phyloP scores from a whole-genome alignment of 768 basidiomycete genomes.

The Tricholoma flavovirens region DNA sequence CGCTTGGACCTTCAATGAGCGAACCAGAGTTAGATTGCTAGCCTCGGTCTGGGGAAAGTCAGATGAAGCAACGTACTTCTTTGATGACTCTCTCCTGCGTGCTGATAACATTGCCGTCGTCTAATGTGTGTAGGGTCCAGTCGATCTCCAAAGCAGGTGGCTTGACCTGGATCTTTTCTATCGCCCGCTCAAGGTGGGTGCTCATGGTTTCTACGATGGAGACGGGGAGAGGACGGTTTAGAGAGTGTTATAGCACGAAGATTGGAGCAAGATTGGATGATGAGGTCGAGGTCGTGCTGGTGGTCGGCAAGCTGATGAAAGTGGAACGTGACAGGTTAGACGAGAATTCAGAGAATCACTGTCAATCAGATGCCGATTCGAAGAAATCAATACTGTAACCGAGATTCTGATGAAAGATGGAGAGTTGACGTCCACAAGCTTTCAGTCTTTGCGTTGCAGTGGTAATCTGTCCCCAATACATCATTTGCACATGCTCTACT shows the following conservation, averaged over 20 bases:
- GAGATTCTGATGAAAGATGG: background rate
- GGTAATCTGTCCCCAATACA: background rate
- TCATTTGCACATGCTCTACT: background rate
- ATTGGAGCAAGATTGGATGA: conserved; percentile 3
- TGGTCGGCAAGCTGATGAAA: conserved; percentile 6
- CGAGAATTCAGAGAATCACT: too few relatives aligned
- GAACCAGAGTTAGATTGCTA: background rate
- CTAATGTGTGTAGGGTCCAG: conserved; percentile 88
- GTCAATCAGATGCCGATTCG: conserved; percentile 1
- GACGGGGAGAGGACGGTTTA: conserved; percentile 8
- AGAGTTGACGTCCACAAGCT: too few relatives aligned
- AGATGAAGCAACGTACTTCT: conserved; percentile 55
- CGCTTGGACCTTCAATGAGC: conserved; percentile 77
- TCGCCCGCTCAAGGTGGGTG: conserved; percentile 59
- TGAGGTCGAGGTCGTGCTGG: conserved; percentile 6
- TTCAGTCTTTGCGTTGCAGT: too few relatives aligned
- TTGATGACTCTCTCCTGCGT: conserved; percentile 96
- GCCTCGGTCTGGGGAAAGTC: background rate
- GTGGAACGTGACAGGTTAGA: conserved; percentile 21
- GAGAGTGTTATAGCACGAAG: conserved; percentile 5
- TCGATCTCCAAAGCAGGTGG: conserved; percentile 62
- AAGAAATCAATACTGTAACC: too few relatives aligned
- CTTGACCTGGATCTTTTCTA: conserved; percentile 56
- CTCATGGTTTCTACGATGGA: conserved; percentile 29
- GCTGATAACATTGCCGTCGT: conserved; percentile 86